Base-by-base conservation (phyloP, 1,284 basidiomycete species). In the Retiboletus fuscus region DNA sequence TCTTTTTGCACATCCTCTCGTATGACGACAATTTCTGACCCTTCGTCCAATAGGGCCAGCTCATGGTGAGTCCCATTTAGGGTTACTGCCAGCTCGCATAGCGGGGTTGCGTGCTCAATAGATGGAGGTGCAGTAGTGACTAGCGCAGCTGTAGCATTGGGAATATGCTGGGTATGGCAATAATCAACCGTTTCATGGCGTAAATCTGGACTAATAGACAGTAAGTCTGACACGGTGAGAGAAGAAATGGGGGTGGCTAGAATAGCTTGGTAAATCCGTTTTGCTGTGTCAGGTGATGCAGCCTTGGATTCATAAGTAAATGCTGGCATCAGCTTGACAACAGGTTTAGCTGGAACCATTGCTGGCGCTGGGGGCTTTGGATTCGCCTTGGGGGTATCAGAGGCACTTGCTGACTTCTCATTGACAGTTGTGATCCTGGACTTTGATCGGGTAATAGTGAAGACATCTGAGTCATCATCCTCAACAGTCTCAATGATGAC, bases 201-300 rank as follows among this genome's bases (percentile, higher is more conserved):
- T 3, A 78, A 60, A 16, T 77, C 63, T 1, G 67, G 63, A 39
- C 77, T 78, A 30, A 78, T 53, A 5, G 73, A 41, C 0, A 79
- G n/a, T 0, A 78, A 47, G 13, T 78, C 73, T 0, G 64, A 24
- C 1, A 79, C 61, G 0, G 61, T 70, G 3, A 79, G 3, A 6
- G 67, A 67, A 0, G 71, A 72, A 1, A 79, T 39, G 0, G 64
- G n/a, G 0, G 57, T 61, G 3, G 71, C n/a, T 0, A 77, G 66
- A 20, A 78, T 74, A 0, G 30, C 0, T 6, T 72, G 15, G 11
- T 66, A 44, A 1, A 77, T 13, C 0, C 26, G 12, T 15, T 51
- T 53, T 1, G 57, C 46, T 2, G 66, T 51, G 3, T 71, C 64
- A 0, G 73, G 53, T 1, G 68, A 68, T 75, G 46, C 18, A 20